Percentiles rank a stretch among this genome's conserved stretches.
Evolutionary conservation across 257 asterid species (phyloP).

Genomic region (Gynochthodes officinalis): DNA sequence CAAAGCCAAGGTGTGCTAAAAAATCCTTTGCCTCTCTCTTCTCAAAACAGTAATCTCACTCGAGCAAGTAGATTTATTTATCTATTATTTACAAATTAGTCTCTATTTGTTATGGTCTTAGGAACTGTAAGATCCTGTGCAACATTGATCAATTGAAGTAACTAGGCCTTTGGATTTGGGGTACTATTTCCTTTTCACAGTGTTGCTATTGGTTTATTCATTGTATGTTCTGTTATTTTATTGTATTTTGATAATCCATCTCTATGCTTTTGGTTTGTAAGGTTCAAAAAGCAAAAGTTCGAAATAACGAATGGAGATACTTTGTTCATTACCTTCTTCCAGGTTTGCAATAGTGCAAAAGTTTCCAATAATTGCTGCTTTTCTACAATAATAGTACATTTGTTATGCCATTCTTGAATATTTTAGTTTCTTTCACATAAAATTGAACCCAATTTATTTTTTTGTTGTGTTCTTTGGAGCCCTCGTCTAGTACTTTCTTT

Average conservation of each 20-base stretch:
- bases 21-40: neutral
- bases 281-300: slow-evolving; percentile 87
- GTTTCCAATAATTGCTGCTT: no score
- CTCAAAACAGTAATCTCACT: neutral
- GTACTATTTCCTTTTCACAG: neutral
- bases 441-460: no score
- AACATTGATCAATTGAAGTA: neutral
- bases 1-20: slow-evolving; percentile 52
- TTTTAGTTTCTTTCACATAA: no score
- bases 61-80: neutral
- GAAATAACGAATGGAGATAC: slow-evolving; percentile 89
- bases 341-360: no score
- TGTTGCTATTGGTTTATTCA: neutral
- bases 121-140: neutral
- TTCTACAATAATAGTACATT: no score
- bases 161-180: neutral
- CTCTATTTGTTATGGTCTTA: neutral
- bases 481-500: no score
- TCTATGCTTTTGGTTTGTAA: slow-evolving; percentile 28
- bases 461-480: no score
- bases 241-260: neutral
- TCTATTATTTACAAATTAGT: neutral
- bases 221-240: neutral
- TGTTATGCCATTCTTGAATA: no score
- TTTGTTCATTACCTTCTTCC: slow-evolving; percentile 93